Conservation (phyloP, 1,284 basidiomycete species). For the Marasmius oreades region DNA sequence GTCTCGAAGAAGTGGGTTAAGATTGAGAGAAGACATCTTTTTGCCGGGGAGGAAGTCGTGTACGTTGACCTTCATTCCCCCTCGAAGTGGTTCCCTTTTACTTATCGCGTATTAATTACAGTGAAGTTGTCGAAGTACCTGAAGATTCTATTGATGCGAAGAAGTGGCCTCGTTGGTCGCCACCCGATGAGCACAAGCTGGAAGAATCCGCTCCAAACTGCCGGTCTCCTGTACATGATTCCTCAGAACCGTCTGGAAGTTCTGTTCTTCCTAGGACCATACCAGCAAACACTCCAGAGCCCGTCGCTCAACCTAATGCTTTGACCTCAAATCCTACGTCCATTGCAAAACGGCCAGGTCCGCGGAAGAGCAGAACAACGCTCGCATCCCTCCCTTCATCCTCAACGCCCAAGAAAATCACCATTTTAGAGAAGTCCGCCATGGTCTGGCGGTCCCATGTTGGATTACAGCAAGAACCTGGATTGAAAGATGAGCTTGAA, state of each 20-base stretch:
- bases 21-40: conserved; percentile 64
- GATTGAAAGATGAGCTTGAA: conserved; percentile 66
- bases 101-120: conserved; percentile 28
- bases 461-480: conserved; percentile 35
- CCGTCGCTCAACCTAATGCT: conserved; percentile 6
- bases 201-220: conserved; percentile 8
- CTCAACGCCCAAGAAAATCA: conserved; percentile 66
- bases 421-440: conserved; percentile 77
- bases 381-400: conserved; percentile 45
- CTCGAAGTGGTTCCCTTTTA: conserved; percentile 15
- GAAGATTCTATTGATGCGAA: conserved; percentile 70
- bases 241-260: conserved; percentile 5
- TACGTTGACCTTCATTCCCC: conserved; percentile 34
- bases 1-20: conserved; percentile 45
- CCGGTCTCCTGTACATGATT: no score
- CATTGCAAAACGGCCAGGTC: conserved; percentile 46
- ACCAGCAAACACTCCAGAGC: conserved; percentile 12
- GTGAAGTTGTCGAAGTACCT: conserved; percentile 68
- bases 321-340: conserved; percentile 18
- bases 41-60: conserved; percentile 72
- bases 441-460: conserved; percentile 79
- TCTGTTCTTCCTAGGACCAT: conserved; percentile 12
- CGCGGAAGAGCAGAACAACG: conserved; percentile 58
- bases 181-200: conserved; percentile 18
- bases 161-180: conserved; percentile 61